Evolutionary conservation across 2,329 filamentous ascomycete genomes (phyloP).

Genomic region (Keithomyces neogunnii): DNA sequence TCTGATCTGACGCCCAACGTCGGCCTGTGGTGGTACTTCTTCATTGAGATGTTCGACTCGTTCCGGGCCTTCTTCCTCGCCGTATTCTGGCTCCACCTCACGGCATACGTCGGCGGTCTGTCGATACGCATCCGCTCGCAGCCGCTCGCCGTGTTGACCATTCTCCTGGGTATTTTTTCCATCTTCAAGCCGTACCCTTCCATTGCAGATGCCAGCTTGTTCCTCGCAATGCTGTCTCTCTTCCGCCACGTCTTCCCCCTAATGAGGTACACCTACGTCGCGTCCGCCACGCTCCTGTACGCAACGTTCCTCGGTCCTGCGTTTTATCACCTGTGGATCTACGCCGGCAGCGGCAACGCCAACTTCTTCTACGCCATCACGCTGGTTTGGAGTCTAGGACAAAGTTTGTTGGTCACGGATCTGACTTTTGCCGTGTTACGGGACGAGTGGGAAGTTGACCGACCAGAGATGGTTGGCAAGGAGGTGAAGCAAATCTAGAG

Average conservation of each 20-base stretch:
- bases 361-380: slow-evolving; percentile 99
- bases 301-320: slow-evolving; percentile 82
- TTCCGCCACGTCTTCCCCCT: slow-evolving; percentile 90
- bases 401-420: slow-evolving; percentile 81
- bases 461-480: slow-evolving; percentile 83
- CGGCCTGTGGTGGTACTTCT: slow-evolving; percentile 99
- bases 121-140: slow-evolving; percentile 76
- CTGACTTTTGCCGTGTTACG: slow-evolving; percentile 79
- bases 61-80: slow-evolving; percentile 96
- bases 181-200: slow-evolving; percentile 98
- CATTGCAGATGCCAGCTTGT: slow-evolving; percentile 81
- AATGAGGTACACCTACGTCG: slow-evolving; percentile 89
- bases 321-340: slow-evolving; percentile 97
- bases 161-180: slow-evolving; percentile 81
- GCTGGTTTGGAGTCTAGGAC: slow-evolving; percentile 89
- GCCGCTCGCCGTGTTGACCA: slow-evolving; percentile 74
- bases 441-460: slow-evolving; percentile 89
- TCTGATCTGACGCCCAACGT: slow-evolving; percentile 92
- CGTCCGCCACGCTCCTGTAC: slow-evolving; percentile 76
- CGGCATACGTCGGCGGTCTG: slow-evolving; percentile 80
- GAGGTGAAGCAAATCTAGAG: slow-evolving; percentile 73
- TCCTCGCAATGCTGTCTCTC: slow-evolving; percentile 72
- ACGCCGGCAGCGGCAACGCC: slow-evolving; percentile 92
- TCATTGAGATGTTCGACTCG: slow-evolving; percentile 98
- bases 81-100: slow-evolving; percentile 94